Conservation (phyloP, 1,139 yeast species). For the Geotrichum reessii region DNA sequence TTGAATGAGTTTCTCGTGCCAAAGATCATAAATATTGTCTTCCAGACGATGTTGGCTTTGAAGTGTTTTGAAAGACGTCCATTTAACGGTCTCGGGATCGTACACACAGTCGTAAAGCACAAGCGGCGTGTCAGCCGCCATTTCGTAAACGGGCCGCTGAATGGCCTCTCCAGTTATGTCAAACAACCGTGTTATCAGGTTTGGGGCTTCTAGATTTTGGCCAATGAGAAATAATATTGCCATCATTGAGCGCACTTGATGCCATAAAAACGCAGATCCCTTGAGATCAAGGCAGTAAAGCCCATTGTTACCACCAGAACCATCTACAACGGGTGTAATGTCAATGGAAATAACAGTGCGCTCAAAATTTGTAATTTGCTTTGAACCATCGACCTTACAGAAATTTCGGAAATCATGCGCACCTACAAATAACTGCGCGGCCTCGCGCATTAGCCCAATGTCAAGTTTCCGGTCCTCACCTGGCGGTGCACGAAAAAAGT, state of each 20-base stretch:
- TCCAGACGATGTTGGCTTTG: slow-evolving; percentile 22
- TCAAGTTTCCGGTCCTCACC: slow-evolving; percentile 42
- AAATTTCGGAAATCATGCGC: slow-evolving; percentile 89
- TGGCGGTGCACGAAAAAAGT: slow-evolving; percentile 46
- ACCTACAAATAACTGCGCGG: slow-evolving; percentile 63
- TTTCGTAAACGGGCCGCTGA: slow-evolving; percentile 71
- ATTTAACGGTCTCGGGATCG: slow-evolving; percentile 47
- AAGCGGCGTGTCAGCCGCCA: slow-evolving; percentile 91
- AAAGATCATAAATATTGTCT: slow-evolving; percentile 28
- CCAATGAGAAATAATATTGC: slow-evolving; percentile 78
- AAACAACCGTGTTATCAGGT: slow-evolving; percentile 52
- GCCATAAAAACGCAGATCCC: slow-evolving; percentile 96
- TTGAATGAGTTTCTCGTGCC: slow-evolving; percentile 37
- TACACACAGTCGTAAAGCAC: slow-evolving; percentile 81
- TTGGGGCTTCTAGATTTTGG: slow-evolving; percentile 62
- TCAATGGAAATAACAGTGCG: slow-evolving; percentile 45
- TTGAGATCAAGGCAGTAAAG: slow-evolving; percentile 64
- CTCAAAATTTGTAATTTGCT: slow-evolving; percentile 72
- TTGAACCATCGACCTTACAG: slow-evolving; percentile 90
- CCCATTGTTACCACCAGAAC: slow-evolving; percentile 15
- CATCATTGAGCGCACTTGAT: slow-evolving; percentile 95
- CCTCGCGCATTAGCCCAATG: slow-evolving; percentile 60
- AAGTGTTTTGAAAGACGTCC: slow-evolving; percentile 40
- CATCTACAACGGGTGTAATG: slow-evolving; percentile 23
- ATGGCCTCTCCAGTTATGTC: slow-evolving; percentile 42